Percentiles rank a stretch among this genome's conserved stretches.
Conservation (phyloP, 345 rosid genomes). For the Cardamine occulta region DNA sequence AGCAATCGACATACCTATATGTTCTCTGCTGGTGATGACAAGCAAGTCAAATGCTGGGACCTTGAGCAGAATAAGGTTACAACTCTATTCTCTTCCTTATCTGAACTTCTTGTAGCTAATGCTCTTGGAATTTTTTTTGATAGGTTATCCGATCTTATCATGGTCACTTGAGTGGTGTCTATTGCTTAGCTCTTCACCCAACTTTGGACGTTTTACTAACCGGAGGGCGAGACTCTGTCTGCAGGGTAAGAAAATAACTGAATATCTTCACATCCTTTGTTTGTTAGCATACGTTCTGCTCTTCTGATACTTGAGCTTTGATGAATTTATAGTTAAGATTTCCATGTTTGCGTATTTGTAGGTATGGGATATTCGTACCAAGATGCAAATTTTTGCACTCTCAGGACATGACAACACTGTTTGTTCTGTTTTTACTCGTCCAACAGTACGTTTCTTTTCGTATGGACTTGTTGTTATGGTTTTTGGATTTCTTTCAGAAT, state of each 20-base stretch:
- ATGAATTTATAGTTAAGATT: conserved; percentile 30
- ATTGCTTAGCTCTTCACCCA: conserved; percentile 98
- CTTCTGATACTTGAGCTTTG: conserved; percentile 10
- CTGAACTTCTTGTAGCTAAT: conserved; percentile 20
- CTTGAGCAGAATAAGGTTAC: conserved; percentile 98
- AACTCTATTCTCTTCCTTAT: conserved; percentile 18
- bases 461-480: background rate
- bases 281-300: background rate
- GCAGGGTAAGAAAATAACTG: conserved; percentile 64
- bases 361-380: conserved; percentile 99
- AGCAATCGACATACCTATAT: conserved; percentile 87
- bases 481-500: background rate
- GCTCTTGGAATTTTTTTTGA: conserved; percentile 20
- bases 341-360: conserved; percentile 46
- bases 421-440: conserved; percentile 92
- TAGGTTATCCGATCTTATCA: conserved; percentile 97
- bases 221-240: conserved; percentile 98
- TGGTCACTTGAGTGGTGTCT: conserved; percentile 97
- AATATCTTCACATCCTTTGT: background rate
- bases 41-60: conserved; percentile 99
- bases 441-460: conserved; percentile 59
- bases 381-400: conserved; percentile 94
- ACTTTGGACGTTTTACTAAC: conserved; percentile 86
- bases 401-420: conserved; percentile 97
- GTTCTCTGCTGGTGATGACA: conserved; percentile 99